A percentile compares a stretch with the other conserved stretches of the same genome.
phyloP scores from a whole-genome alignment of 768 basidiomycete genomes.

The Udeniomyces megalosporus region DNA sequence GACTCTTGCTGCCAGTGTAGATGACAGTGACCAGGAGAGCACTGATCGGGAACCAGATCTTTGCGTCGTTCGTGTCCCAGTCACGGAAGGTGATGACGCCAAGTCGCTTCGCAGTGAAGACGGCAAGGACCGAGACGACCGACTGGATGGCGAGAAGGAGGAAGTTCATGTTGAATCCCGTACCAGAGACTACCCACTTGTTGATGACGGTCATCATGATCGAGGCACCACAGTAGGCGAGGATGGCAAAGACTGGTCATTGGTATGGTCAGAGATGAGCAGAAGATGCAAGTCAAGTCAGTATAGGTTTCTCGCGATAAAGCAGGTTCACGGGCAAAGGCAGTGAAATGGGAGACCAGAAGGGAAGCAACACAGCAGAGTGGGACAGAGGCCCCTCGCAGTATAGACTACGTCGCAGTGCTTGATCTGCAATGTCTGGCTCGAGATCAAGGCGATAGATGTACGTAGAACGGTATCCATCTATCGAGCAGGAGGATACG shows the following conservation, averaged over 20 bases:
- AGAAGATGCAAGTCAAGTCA: no score
- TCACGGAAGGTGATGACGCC: slow-evolving; percentile 63
- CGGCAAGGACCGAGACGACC: slow-evolving; percentile 66
- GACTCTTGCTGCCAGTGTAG: slow-evolving; percentile 91
- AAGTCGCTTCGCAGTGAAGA: slow-evolving; percentile 29
- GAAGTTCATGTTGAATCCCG: slow-evolving; percentile 91
- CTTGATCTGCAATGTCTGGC: not conserved
- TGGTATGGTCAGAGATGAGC: not conserved
- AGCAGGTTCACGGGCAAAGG: no score
- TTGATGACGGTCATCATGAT: slow-evolving; percentile 96
- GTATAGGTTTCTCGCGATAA: no score
- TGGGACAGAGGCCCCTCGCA: no score
- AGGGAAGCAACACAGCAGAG: not conserved
- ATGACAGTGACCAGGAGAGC: slow-evolving; percentile 82
- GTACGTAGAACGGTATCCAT: not conserved
- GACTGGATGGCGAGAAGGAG: slow-evolving; percentile 83
- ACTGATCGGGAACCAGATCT: slow-evolving; percentile 87
- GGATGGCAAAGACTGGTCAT: slow-evolving; percentile 35
- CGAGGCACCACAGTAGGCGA: slow-evolving; percentile 78
- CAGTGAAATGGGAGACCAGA: not conserved
- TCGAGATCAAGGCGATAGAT: not conserved
- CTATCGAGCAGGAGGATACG: not conserved
- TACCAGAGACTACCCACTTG: slow-evolving; percentile 94
- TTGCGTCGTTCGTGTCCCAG: slow-evolving; percentile 69
- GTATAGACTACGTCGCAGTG: no score